phyloP scores from a whole-genome alignment of 768 basidiomycete species.

The Termitomyces sp. region DNA sequence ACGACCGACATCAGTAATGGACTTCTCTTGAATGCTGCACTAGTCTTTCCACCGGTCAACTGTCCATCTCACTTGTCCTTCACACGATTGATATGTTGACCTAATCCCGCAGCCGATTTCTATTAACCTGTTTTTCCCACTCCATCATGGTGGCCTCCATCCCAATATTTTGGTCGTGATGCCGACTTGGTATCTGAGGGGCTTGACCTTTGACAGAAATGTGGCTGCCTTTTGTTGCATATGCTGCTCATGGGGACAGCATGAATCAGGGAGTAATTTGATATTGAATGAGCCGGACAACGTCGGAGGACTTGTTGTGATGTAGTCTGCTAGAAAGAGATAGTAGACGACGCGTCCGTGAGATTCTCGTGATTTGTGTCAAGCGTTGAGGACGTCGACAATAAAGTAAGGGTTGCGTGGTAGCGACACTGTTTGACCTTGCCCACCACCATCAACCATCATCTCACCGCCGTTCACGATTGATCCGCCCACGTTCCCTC shows the following conservation, averaged over 20 bases:
- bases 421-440: slow-evolving; percentile 4
- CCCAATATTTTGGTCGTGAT: not conserved
- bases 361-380: slow-evolving; percentile 21
- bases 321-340: not conserved
- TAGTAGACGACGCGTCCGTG: slow-evolving; percentile 3
- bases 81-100: not conserved
- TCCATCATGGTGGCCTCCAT: not conserved
- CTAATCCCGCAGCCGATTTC: not conserved
- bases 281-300: no score
- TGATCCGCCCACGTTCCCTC: slow-evolving; percentile 60
- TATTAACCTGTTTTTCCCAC: not conserved
- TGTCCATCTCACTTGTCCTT: no score
- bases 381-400: slow-evolving; percentile 12
- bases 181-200: not conserved
- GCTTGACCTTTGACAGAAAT: not conserved
- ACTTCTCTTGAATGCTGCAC: not conserved
- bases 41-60: no score
- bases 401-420: slow-evolving; percentile 7
- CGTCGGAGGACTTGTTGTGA: not conserved
- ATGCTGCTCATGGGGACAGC: no score
- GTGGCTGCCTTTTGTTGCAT: not conserved
- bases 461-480: slow-evolving; percentile 34
- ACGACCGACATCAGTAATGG: no score
- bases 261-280: no score
- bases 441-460: slow-evolving; percentile 3